Evolutionary conservation across 139 green algal species (phyloP).

Genomic region (Chlorella sorokiniana): DNA sequence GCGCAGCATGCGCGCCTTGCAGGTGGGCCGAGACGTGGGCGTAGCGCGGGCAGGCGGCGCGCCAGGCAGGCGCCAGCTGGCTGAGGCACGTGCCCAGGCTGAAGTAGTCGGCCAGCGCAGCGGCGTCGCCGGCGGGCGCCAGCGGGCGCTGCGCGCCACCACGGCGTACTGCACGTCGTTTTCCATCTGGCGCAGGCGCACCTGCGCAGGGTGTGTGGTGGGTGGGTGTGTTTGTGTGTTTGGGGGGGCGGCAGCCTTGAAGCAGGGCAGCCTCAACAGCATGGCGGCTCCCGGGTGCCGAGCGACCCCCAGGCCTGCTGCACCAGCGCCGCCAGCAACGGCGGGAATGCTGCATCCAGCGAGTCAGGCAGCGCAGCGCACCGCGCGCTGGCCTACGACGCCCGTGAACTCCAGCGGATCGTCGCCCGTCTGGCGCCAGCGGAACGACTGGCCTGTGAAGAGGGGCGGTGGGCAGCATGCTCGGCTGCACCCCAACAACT

Average conservation of each 20-base stretch:
- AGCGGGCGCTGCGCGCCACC: conserved; percentile 51
- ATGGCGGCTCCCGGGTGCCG: no score
- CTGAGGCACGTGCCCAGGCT: conserved; percentile 65
- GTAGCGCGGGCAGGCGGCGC: conserved; percentile 62
- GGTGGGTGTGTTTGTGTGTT: background rate
- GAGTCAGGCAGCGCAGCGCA: conserved; percentile 25
- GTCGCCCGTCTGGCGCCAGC: conserved; percentile 60
- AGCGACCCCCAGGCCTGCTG: no score
- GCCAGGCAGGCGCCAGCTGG: conserved; percentile 58
- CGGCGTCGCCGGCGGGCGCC: conserved; percentile 38
- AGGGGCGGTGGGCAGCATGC: background rate
- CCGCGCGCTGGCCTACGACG: conserved; percentile 74
- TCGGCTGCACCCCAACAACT: background rate
- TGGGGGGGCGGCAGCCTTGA: background rate
- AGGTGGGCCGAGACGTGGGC: conserved; percentile 55
- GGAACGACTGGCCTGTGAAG: conserved; percentile 84
- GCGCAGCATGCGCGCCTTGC: conserved; percentile 79
- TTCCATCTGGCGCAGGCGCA: conserved; percentile 66
- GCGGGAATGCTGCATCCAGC: background rate
- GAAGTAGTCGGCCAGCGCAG: conserved; percentile 82
- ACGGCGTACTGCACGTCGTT: conserved; percentile 77
- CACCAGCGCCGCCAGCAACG: background rate
- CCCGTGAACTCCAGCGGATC: conserved; percentile 68
- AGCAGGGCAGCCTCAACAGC: no score
- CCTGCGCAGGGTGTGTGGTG: conserved; percentile 27